Conservation (phyloP, 2,329 filamentous ascomycete species). For the Colletotrichum chlorophyti region DNA sequence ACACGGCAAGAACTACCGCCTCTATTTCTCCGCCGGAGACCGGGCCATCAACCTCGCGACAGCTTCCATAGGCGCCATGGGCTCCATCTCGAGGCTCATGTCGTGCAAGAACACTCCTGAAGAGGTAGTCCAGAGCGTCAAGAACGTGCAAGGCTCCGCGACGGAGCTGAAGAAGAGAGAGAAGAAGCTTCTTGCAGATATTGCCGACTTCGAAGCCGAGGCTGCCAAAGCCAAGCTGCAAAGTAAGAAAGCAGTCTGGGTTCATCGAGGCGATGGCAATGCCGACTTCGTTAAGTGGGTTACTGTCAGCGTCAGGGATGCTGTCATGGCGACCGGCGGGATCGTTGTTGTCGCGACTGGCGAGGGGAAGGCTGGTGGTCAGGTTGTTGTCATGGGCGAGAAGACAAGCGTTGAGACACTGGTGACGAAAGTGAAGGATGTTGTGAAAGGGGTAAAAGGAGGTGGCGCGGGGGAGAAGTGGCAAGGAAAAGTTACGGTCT, state of each 20-base stretch:
- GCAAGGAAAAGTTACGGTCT: constrained; percentile 39
- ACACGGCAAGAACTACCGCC: constrained; percentile 39
- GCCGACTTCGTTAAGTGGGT: constrained; percentile 40
- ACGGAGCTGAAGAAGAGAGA: constrained; percentile 34
- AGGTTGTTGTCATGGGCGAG: constrained; percentile 35
- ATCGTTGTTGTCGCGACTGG: constrained; percentile 36
- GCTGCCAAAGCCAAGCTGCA: constrained; percentile 29
- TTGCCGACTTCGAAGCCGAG: constrained; percentile 38
- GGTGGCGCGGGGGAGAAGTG: constrained; percentile 38
- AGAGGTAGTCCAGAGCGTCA: constrained; percentile 31
- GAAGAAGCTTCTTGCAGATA: constrained; percentile 36
- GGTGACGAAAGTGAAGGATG: constrained; percentile 28
- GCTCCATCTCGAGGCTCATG: constrained; percentile 33
- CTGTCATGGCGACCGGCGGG: constrained; percentile 16
- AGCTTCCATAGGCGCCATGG: constrained; percentile 32
- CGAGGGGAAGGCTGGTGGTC: constrained; percentile 33
- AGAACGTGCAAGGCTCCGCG: constrained; percentile 22
- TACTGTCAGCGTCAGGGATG: constrained; percentile 33
- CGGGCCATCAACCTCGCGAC: constrained; percentile 34
- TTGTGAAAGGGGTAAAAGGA: constrained; percentile 35
- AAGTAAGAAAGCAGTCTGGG: constrained; percentile 31
- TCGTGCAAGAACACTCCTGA: constrained; percentile 33
- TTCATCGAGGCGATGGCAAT: constrained; percentile 34
- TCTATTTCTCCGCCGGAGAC: constrained; percentile 38
- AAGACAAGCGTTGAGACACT: constrained; percentile 31